Percentiles rank a stretch among this genome's conserved stretches.
phyloP scores from a whole-genome alignment of 352 stramenopile species.

The Pythium brachiatum region DNA sequence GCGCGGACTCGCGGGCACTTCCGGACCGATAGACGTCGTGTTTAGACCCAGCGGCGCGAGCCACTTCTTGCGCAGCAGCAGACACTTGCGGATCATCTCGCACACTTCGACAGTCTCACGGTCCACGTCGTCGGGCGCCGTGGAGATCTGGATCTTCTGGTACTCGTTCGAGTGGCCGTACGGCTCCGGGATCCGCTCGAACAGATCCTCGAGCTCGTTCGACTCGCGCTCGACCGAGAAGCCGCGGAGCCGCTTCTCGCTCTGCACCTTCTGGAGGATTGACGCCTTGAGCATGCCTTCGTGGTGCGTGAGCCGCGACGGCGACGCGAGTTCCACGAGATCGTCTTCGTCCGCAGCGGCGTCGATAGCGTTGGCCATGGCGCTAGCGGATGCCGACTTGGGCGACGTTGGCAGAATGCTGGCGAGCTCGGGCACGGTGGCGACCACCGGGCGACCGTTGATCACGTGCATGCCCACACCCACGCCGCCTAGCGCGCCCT shows the following conservation, averaged over 20 bases:
- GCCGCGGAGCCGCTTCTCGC: constrained; percentile 61
- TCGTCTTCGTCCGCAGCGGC: constrained; percentile 24
- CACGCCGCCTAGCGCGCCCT: background rate
- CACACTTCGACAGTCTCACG: constrained; percentile 76
- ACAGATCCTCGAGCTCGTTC: constrained; percentile 50
- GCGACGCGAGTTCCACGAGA: constrained; percentile 19
- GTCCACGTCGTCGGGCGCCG: constrained; percentile 59
- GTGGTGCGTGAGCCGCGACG: constrained; percentile 36
- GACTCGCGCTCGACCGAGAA: constrained; percentile 41
- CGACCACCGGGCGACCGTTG: constrained; percentile 18
- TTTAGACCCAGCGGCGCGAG: constrained; percentile 47
- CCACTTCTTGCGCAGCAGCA: constrained; percentile 70
- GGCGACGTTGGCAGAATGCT: constrained; percentile 23
- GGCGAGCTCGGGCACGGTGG: constrained; percentile 6
- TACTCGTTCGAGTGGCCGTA: constrained; percentile 69
- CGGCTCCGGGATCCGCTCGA: constrained; percentile 76
- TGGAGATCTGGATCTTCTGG: constrained; percentile 80
- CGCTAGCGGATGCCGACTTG: constrained; percentile 23
- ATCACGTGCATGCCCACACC: constrained; percentile 26
- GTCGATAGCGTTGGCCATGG: constrained; percentile 19
- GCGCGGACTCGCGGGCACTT: constrained; percentile 37
- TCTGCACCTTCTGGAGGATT: constrained; percentile 74
- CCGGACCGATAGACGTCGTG: constrained; percentile 9
- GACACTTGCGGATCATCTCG: constrained; percentile 74
- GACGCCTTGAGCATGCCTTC: constrained; percentile 70